These are phyloP conservation scores for Camellia granthamiana DNA, from an alignment of 148 eudicot genomes.

Conservation along the genomic window DNA sequence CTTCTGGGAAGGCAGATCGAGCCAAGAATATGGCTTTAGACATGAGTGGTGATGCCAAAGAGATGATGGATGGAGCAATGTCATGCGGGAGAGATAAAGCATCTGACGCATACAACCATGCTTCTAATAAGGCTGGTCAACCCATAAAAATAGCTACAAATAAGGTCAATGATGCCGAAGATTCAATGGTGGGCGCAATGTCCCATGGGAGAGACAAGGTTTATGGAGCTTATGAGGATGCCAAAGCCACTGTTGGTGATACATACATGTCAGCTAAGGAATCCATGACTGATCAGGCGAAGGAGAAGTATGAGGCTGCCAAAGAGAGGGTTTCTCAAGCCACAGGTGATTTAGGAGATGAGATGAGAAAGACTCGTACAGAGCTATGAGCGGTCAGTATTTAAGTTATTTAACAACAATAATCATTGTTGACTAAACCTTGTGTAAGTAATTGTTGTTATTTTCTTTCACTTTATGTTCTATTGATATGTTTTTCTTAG, in stretches of 20 bases:
- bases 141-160: constrained; percentile 3
- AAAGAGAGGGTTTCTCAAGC: constrained; percentile 57
- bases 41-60: constrained; percentile 5
- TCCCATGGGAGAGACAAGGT: constrained; percentile 19
- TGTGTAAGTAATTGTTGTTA: neutral
- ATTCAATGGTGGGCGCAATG: neutral
- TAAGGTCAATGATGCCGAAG: constrained; percentile 2
- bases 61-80: neutral
- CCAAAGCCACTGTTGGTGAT: constrained; percentile 18
- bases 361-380: constrained; percentile 12
- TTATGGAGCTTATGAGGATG: constrained; percentile 20
- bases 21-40: constrained; percentile 13
- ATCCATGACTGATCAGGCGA: constrained; percentile 25
- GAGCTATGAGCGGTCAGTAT: constrained; percentile 13
- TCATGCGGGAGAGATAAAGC: constrained; percentile 12
- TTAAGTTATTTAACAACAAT: neutral
- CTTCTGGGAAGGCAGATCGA: constrained; percentile 7
- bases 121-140: constrained; percentile 1
- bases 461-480: neutral
- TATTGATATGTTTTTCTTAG: neutral
- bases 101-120: constrained; percentile 12
- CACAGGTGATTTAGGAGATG: constrained; percentile 36
- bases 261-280: constrained; percentile 30
- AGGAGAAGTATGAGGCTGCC: constrained; percentile 42
- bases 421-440: neutral